Evolutionary conservation across 108 stramenopile species (phyloP).

Genomic region (Discostella stelligeroides): DNA sequence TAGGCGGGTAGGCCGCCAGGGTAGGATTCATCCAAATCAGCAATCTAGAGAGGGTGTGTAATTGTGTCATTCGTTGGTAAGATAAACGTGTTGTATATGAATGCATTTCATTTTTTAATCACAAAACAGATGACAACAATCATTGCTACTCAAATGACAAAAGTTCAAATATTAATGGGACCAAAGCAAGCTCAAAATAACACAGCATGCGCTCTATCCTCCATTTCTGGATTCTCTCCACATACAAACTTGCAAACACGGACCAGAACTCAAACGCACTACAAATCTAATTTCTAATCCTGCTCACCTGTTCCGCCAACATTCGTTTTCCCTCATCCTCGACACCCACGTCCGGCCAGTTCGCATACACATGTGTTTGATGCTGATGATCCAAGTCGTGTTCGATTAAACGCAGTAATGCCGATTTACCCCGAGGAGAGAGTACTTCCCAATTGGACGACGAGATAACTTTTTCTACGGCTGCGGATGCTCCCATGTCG

Average conservation of each 20-base stretch:
- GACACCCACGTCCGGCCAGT: constrained; percentile 83
- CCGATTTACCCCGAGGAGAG: constrained; percentile 63
- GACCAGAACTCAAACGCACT: not conserved
- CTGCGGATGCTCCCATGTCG: constrained; percentile 30
- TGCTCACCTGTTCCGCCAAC: constrained; percentile 78
- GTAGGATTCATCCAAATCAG: constrained; percentile 89
- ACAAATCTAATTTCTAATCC: not conserved
- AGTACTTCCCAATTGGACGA: constrained; percentile 67
- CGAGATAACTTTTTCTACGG: constrained; percentile 25
- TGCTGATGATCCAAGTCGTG: constrained; percentile 47
- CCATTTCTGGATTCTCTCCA: no score
- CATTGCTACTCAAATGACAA: no score
- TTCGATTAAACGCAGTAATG: constrained; percentile 61
- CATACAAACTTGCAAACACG: no score
- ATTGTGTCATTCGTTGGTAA: not conserved
- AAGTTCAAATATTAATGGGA: no score
- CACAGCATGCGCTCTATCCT: no score
- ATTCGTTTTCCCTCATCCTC: constrained; percentile 78
- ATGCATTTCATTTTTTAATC: no score
- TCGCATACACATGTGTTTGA: constrained; percentile 86
- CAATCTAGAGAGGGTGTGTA: constrained; percentile 54
- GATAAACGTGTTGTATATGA: no score
- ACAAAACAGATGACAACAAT: no score
- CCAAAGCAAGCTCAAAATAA: no score
- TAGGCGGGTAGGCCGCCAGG: constrained; percentile 94